A percentile compares a stretch with the other conserved stretches of the same genome.
phyloP scores from a whole-genome alignment of 805 yeast genomes.

The Candida wancherniae region DNA sequence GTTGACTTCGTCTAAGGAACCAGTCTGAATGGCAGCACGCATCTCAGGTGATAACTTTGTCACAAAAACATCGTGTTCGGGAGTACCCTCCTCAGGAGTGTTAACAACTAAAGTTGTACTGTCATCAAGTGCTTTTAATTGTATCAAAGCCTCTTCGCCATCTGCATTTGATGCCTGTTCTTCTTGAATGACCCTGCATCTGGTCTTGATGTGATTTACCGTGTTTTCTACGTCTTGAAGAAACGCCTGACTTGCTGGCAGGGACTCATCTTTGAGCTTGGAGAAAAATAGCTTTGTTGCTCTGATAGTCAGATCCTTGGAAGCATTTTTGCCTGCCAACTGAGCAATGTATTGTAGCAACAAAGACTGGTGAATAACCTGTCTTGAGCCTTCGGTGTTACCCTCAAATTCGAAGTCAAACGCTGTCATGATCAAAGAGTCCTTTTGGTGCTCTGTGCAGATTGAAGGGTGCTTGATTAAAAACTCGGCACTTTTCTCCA shows the following conservation, averaged over 20 bases:
- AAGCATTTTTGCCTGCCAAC: constrained; percentile 31
- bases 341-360: constrained; percentile 67
- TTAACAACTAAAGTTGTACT: constrained; percentile 66
- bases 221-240: constrained; percentile 70
- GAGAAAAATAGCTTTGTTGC: constrained; percentile 63
- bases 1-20: constrained; percentile 73
- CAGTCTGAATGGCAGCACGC: constrained; percentile 72
- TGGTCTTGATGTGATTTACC: constrained; percentile 62
- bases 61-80: constrained; percentile 52
- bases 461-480: constrained; percentile 60
- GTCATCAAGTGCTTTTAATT: constrained; percentile 84
- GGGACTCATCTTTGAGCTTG: constrained; percentile 46
- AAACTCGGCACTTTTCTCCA: constrained; percentile 47
- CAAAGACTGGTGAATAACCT: constrained; percentile 74
- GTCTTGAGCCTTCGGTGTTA: constrained; percentile 49
- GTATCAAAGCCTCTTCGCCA: constrained; percentile 73
- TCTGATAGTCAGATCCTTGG: constrained; percentile 28
- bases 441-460: constrained; percentile 80
- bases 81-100: constrained; percentile 56
- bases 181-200: constrained; percentile 64
- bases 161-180: constrained; percentile 36
- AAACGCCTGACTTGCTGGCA: constrained; percentile 69
- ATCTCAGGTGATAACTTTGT: constrained; percentile 53
- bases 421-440: constrained; percentile 87
- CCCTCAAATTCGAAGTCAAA: constrained; percentile 75